These are phyloP conservation scores for Mycena epipterygia DNA, from an alignment of 768 basidiomycete species.

Conservation along the genomic window DNA sequence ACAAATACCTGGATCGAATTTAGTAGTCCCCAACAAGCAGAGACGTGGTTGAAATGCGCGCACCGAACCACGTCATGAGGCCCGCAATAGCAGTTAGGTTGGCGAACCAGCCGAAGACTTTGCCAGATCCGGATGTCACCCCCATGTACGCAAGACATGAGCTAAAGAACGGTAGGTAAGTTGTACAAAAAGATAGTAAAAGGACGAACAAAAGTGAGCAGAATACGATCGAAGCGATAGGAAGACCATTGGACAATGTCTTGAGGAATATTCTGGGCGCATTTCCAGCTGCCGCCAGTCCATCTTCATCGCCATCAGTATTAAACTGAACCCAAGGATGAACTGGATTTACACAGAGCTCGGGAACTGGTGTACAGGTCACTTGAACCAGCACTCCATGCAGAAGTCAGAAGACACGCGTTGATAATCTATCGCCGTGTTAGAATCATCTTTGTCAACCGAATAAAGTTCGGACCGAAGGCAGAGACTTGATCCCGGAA, in stretches of 20 bases:
- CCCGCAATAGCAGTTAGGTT: no score
- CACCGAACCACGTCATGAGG: constrained; percentile 82
- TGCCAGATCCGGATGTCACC: constrained; percentile 71
- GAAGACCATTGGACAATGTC: constrained; percentile 80
- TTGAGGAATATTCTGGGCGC: constrained; percentile 85
- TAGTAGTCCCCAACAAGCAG: no score
- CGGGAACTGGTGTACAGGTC: constrained; percentile 93
- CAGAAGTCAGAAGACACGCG: constrained; percentile 86
- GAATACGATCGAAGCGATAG: constrained; percentile 77
- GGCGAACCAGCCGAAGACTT: constrained; percentile 88
- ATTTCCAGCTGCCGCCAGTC: constrained; percentile 83
- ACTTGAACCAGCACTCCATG: constrained; percentile 93
- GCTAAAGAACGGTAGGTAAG: constrained; percentile 11
- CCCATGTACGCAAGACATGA: constrained; percentile 87
- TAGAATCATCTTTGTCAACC: constrained; percentile 8
- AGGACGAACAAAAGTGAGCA: constrained; percentile 66
- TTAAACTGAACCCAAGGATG: no score
- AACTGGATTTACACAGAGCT: no score
- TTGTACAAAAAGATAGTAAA: no score
- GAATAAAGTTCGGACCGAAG: constrained; percentile 65
- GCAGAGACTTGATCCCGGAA: constrained; percentile 88
- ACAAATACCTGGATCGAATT: constrained; percentile 60
- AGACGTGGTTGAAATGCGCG: background rate
- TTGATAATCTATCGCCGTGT: constrained; percentile 75
- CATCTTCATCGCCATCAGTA: no score